Base-by-base conservation (phyloP, 176 grass and related monocot genomes). In the Hsuehochloa calcarea region DNA sequence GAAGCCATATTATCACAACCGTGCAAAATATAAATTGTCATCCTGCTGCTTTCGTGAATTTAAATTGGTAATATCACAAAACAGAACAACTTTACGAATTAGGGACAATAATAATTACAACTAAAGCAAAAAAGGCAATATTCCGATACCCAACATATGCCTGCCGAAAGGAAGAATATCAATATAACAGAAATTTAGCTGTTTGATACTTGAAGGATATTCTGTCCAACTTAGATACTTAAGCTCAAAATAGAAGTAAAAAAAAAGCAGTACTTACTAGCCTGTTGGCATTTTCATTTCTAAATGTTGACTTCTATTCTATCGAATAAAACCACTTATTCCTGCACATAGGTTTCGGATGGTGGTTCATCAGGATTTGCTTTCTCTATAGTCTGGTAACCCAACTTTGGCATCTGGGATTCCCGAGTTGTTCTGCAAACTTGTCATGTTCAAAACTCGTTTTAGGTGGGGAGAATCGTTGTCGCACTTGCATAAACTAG, bases 11-110 rank as follows among this genome's bases (percentile, higher is more conserved):
- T 70, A 73, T 77, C 71, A 81, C 23, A 10, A 27, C 40, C 66
- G 29, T 54, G 81, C 12, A 76, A 75, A 64, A 59, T 70, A 76
- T 70, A 70, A 76, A 31, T 68, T 84, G 46, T 79, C 49, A 29
- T 45, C 49, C 44, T 31, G 31, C 31, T 51, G 77, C 38, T 73
- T 73, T 23, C 25, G 64, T 60, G 19, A 83, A 38, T 47, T 39
- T 58, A 50, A 63, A 61, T 74, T 51, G 34, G 70, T 64, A 73
- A 62, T 38, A 47, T 31, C 54, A 64, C 27, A 23, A 69, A 72
- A 44, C 19, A 17, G 45, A 72, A 5, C 19, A 68, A 49, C 1
- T 46, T 35, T n/a, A 80, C 15, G 45, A 65, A 67, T 23, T 52
- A 38, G 44, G 4, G 35, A 20, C 10, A n/a, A 20, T 38, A 17